phyloP scores from a whole-genome alignment of 371 early-diverging fungal genomes.

The Lichtheimia corymbifera region DNA sequence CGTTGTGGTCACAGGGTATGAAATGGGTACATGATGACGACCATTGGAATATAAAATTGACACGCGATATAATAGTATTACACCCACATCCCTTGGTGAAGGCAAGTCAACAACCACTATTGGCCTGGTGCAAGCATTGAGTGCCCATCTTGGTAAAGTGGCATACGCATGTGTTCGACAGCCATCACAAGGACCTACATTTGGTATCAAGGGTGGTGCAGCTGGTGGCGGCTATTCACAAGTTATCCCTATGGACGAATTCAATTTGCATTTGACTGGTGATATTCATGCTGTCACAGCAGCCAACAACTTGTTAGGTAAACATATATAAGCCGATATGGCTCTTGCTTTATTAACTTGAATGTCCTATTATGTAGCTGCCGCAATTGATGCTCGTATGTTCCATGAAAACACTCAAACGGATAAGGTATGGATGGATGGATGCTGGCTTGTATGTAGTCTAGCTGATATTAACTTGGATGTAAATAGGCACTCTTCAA shows the following conservation, averaged over 20 bases:
- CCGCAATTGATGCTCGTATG: slow-evolving; percentile 96
- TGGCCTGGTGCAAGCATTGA: slow-evolving; percentile 91
- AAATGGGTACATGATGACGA: too few species aligned
- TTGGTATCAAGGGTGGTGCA: slow-evolving; percentile 98
- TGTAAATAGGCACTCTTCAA: slow-evolving; percentile 71
- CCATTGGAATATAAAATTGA: too few species aligned
- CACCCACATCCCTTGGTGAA: slow-evolving; percentile 96
- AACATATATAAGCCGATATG: background rate
- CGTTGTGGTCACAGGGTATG: slow-evolving; percentile 89
- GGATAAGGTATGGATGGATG: slow-evolving; percentile 47
- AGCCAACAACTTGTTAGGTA: slow-evolving; percentile 83
- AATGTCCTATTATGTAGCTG: slow-evolving; percentile 58
- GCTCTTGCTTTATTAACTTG: background rate
- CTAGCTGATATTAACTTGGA: slow-evolving; percentile 20
- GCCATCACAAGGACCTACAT: slow-evolving; percentile 97
- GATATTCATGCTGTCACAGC: slow-evolving; percentile 97
- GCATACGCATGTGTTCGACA: slow-evolving; percentile 96
- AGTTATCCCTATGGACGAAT: slow-evolving; percentile 97
- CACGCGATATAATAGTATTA: slow-evolving; percentile 59
- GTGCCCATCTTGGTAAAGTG: slow-evolving; percentile 84
- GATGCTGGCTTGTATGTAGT: slow-evolving; percentile 3
- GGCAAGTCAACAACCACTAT: slow-evolving; percentile 97
- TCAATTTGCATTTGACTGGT: slow-evolving; percentile 96
- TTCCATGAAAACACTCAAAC: slow-evolving; percentile 94
- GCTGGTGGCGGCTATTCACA: slow-evolving; percentile 98